phyloP scores from a whole-genome alignment of 176 grass and related monocot species.

The Poa pratensis region DNA sequence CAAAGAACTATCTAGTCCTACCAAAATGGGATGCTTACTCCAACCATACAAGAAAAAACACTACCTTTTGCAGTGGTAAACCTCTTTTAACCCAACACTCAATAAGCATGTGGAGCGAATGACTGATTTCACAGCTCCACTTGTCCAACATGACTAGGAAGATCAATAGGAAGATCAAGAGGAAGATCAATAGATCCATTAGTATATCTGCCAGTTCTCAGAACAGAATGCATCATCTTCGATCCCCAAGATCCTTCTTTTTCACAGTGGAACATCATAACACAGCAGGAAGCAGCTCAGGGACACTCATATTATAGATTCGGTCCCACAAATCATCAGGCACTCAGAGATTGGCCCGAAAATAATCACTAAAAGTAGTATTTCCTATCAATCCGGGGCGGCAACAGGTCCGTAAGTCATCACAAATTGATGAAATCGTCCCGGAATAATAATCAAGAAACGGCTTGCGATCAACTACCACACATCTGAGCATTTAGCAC shows the following conservation, averaged over 20 bases:
- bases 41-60: conserved; percentile 10
- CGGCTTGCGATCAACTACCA: neutral
- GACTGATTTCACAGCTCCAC: conserved; percentile 15
- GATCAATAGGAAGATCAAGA: neutral
- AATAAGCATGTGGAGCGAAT: neutral
- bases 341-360: neutral
- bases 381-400: neutral
- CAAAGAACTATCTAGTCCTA: conserved; percentile 14
- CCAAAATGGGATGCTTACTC: conserved; percentile 4
- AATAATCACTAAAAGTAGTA: neutral
- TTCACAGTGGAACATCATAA: neutral
- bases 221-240: conserved; percentile 4
- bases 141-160: conserved; percentile 14
- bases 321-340: conserved; percentile 41
- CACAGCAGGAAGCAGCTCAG: conserved; percentile 10
- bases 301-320: conserved; percentile 15
- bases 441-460: neutral
- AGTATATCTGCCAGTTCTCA: neutral
- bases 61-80: conserved; percentile 1
- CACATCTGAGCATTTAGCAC: conserved; percentile 4
- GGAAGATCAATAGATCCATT: no score
- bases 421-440: neutral
- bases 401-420: neutral
- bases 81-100: conserved; percentile 18
- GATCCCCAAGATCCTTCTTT: conserved; percentile 24